These are phyloP conservation scores for Linum lewisii DNA, from an alignment of 345 rosid species.

Conservation along the genomic window DNA sequence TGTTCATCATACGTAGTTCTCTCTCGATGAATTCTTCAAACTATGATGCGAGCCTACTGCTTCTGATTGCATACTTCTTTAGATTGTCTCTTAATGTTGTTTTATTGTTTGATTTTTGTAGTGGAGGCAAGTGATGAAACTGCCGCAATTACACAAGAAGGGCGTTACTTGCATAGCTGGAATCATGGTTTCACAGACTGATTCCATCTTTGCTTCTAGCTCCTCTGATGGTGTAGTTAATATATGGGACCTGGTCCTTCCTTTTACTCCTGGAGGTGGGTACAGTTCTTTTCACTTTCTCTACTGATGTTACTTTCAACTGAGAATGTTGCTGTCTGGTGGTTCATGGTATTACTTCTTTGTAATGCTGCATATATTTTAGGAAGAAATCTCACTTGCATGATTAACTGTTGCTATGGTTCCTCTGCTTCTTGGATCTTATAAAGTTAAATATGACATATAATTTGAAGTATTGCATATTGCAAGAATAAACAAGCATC, in stretches of 20 bases:
- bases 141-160: conserved; percentile 76
- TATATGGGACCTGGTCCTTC: conserved; percentile 55
- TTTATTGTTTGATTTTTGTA: conserved; percentile 19
- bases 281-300: conserved; percentile 5
- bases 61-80: not conserved
- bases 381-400: no score
- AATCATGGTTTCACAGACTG: conserved; percentile 48
- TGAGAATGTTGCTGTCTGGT: no score
- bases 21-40: no score
- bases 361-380: no score
- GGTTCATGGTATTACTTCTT: no score
- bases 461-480: no score
- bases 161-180: conserved; percentile 79
- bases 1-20: no score
- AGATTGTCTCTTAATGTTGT: not conserved
- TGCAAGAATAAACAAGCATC: no score
- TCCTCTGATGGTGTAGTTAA: conserved; percentile 73
- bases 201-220: conserved; percentile 63
- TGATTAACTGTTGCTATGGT: no score
- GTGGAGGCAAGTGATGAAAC: conserved; percentile 65
- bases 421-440: no score
- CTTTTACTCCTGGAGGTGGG: conserved; percentile 41
- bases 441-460: no score
- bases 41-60: not conserved
- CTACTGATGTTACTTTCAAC: not conserved